Evolutionary conservation across 169 alveolate genomes (phyloP).

Genomic region (Plasmodium coatneyi): DNA sequence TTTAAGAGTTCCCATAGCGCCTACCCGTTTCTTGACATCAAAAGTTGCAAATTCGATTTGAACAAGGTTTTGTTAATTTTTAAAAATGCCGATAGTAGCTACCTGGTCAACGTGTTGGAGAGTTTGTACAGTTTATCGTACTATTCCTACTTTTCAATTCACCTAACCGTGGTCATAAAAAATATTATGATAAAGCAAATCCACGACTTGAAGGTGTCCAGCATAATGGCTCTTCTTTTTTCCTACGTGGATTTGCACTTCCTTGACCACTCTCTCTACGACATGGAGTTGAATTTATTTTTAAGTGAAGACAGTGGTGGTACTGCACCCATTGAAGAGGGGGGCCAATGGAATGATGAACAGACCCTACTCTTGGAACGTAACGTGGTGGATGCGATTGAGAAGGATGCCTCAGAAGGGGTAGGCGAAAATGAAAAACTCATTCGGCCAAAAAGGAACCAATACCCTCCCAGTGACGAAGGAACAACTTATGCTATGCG

Average conservation of each 20-base stretch:
- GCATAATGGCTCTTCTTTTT: slow-evolving; percentile 32
- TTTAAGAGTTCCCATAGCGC: slow-evolving; percentile 64
- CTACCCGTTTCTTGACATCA: slow-evolving; percentile 38
- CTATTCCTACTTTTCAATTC: slow-evolving; percentile 70
- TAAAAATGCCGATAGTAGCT: slow-evolving; percentile 46
- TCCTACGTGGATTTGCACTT: slow-evolving; percentile 42
- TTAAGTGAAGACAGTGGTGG: slow-evolving; percentile 18
- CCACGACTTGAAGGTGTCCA: slow-evolving; percentile 67
- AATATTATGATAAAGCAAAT: slow-evolving; percentile 56
- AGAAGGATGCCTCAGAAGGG: background rate
- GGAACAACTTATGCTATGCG: background rate
- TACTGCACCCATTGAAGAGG: background rate
- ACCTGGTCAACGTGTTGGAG: slow-evolving; percentile 36
- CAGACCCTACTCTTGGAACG: background rate
- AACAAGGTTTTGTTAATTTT: slow-evolving; percentile 33
- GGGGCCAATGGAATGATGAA: background rate
- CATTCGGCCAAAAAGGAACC: background rate
- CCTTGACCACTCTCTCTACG: slow-evolving; percentile 46
- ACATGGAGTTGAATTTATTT: slow-evolving; percentile 38
- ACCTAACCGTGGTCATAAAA: slow-evolving; percentile 34
- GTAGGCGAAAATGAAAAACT: background rate
- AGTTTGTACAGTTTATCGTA: slow-evolving; percentile 41
- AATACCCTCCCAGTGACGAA: background rate
- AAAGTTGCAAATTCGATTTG: slow-evolving; percentile 30
- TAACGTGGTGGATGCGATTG: background rate